phyloP scores from a whole-genome alignment of 139 green algal species.

The Volvox africanus region DNA sequence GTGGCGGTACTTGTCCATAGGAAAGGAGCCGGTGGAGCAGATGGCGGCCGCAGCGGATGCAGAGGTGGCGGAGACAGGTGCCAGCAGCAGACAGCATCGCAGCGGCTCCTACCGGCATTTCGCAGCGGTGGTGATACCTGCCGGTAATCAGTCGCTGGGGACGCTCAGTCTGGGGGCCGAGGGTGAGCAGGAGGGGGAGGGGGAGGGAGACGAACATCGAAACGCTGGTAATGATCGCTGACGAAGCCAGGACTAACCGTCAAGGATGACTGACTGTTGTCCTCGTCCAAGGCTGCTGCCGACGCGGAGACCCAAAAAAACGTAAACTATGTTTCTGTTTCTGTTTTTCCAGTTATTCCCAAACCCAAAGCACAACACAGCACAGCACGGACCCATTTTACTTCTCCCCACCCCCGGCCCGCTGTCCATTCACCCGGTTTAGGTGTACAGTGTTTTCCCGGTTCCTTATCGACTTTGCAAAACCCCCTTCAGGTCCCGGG shows the following conservation, averaged over 20 bases:
- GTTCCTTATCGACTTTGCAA: too few relatives aligned
- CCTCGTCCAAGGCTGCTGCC: too few relatives aligned
- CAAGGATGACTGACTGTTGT: too few relatives aligned
- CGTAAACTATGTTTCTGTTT: too few relatives aligned
- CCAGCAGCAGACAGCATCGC: background rate
- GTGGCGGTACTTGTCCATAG: background rate
- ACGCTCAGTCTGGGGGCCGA: constrained; percentile 23
- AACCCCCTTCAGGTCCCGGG: background rate
- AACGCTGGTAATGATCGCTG: background rate
- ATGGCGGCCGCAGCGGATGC: background rate
- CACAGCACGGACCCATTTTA: too few relatives aligned
- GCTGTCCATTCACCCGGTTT: background rate
- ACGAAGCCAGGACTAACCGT: too few relatives aligned
- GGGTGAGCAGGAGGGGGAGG: background rate
- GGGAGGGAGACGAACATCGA: background rate
- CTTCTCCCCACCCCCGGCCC: background rate
- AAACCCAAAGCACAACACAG: too few relatives aligned
- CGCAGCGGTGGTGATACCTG: constrained; percentile 14
- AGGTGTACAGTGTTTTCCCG: background rate
- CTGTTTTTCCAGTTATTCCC: too few relatives aligned
- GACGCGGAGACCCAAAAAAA: too few relatives aligned
- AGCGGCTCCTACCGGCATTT: constrained; percentile 11
- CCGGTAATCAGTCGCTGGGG: background rate
- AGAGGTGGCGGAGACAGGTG: background rate
- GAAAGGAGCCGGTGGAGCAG: background rate